Conservation (phyloP, 495 filamentous ascomycete species). For the Durotheca rogersii region DNA sequence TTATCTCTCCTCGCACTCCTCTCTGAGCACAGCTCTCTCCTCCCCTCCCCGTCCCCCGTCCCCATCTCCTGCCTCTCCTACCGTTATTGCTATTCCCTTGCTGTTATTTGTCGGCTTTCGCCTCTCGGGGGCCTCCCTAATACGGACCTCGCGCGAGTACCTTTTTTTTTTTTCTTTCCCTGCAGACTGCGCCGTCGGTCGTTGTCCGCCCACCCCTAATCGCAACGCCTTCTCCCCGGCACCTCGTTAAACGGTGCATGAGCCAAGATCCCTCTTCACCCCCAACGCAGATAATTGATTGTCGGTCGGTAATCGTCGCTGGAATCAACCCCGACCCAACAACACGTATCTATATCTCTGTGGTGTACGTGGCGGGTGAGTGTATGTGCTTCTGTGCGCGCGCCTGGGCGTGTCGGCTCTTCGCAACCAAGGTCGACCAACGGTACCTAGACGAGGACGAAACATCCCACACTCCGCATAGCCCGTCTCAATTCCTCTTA, state of each 20-base stretch:
- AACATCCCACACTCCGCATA: constrained; percentile 12
- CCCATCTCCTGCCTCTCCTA: constrained; percentile 15
- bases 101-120: neutral
- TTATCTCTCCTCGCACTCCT: no score
- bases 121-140: neutral
- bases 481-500: constrained; percentile 3
- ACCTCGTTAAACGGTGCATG: constrained; percentile 21
- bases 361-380: neutral
- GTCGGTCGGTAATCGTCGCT: constrained; percentile 1
- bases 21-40: neutral
- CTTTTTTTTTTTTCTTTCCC: neutral
- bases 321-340: constrained; percentile 17
- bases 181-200: neutral
- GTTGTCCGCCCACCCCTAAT: constrained; percentile 3
- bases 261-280: constrained; percentile 14
- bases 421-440: neutral
- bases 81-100: neutral
- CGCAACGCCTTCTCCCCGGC: constrained; percentile 18
- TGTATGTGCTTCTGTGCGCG: no score
- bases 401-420: no score
- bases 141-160: neutral
- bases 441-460: constrained; percentile 15
- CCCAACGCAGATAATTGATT: constrained; percentile 22
- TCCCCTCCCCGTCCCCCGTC: constrained; percentile 15
- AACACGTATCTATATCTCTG: neutral